Evolutionary conservation across 345 rosid genomes (phyloP).

Genomic region (Cardamine occulta): DNA sequence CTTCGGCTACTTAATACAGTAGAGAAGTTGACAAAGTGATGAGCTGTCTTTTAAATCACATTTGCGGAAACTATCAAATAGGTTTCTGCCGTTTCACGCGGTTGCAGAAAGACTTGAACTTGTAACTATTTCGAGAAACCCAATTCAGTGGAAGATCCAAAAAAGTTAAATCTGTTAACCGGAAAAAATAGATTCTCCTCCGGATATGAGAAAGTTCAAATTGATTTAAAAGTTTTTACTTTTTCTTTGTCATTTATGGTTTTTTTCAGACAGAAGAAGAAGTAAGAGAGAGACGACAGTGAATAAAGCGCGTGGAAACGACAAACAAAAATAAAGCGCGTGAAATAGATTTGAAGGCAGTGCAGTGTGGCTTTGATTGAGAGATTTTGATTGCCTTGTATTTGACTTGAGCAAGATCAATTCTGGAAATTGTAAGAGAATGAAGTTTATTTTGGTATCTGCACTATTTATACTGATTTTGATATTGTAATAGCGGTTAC

Average conservation of each 20-base stretch:
- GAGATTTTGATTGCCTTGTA: slow-evolving; percentile 12
- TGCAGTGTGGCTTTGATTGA: slow-evolving; percentile 43
- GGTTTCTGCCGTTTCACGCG: slow-evolving; percentile 28
- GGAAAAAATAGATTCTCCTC: neutral
- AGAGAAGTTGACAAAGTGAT: slow-evolving; percentile 36
- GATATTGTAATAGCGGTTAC: too few species aligned
- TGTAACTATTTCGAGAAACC: slow-evolving; percentile 21
- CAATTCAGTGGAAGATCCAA: neutral
- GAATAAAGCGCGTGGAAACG: slow-evolving; percentile 31
- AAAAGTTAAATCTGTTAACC: neutral
- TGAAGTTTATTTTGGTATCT: neutral
- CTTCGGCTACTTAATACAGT: slow-evolving; percentile 26
- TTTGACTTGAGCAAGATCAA: neutral
- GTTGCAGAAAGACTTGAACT: slow-evolving; percentile 28
- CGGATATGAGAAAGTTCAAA: neutral
- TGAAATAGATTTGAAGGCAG: slow-evolving; percentile 17
- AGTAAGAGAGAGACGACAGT: neutral
- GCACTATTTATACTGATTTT: too few species aligned
- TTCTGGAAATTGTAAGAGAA: slow-evolving; percentile 1
- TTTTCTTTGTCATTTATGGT: slow-evolving; percentile 12
- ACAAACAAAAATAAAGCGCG: too few species aligned
- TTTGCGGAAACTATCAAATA: slow-evolving; percentile 16
- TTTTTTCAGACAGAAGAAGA: slow-evolving; percentile 17
- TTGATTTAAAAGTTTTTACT: neutral
- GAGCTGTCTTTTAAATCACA: slow-evolving; percentile 42